Conservation (phyloP, 257 asterid species). For the Oldenlandia corymbosa region DNA sequence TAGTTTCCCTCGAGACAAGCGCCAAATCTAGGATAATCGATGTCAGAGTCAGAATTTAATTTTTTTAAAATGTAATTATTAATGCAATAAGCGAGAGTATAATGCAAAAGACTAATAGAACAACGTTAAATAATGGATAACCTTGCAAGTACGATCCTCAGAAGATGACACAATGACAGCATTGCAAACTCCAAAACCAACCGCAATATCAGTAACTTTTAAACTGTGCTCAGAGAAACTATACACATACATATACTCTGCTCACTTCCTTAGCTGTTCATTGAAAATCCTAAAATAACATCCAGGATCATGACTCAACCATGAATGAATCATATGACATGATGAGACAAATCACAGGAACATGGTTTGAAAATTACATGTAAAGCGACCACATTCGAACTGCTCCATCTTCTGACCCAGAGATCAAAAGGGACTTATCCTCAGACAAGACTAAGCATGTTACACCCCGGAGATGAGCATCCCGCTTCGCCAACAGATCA, state of each 20-base stretch:
- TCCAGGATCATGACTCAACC: constrained; percentile 4
- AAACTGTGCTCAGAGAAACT: constrained; percentile 77
- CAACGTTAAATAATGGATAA: constrained; percentile 13
- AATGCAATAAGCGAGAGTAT: not conserved
- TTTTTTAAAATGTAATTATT: no score
- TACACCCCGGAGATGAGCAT: constrained; percentile 79
- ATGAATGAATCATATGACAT: constrained; percentile 7
- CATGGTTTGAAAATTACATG: constrained; percentile 34
- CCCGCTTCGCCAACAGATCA: constrained; percentile 84
- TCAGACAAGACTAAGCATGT: constrained; percentile 70
- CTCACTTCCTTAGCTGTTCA: constrained; percentile 46
- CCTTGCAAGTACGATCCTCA: constrained; percentile 99
- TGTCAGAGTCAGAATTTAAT: no score
- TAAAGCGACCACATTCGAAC: constrained; percentile 96
- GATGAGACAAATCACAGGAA: not conserved
- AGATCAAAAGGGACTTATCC: constrained; percentile 81
- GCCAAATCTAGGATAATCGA: constrained; percentile 60
- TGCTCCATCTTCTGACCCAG: constrained; percentile 90
- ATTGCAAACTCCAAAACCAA: constrained; percentile 69
- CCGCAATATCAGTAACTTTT: constrained; percentile 68
- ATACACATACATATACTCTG: constrained; percentile 54
- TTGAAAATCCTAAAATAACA: constrained; percentile 66
- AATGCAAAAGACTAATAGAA: not conserved
- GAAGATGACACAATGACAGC: constrained; percentile 82
- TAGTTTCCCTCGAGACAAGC: constrained; percentile 61